phyloP scores from a whole-genome alignment of 2,329 filamentous ascomycete genomes.

The Metarhizium rileyi region DNA sequence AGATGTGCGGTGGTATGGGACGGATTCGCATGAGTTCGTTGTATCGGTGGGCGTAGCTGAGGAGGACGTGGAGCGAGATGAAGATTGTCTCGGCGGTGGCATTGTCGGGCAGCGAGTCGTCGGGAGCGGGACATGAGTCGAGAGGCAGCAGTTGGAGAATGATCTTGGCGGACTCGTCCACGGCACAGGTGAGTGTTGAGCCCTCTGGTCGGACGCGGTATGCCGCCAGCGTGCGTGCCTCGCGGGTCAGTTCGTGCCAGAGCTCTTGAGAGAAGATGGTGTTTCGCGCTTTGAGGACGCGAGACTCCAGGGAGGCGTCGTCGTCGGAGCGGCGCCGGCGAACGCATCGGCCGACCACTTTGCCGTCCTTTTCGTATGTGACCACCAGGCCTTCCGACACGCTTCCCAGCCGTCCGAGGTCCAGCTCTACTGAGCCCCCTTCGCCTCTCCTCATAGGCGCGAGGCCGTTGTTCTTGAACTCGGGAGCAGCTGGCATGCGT shows the following conservation, averaged over 20 bases:
- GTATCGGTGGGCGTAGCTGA: slow-evolving; percentile 69
- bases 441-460: slow-evolving; percentile 67
- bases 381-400: slow-evolving; percentile 56
- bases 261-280: slow-evolving; percentile 78
- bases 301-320: slow-evolving; percentile 47
- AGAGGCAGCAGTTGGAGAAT: slow-evolving; percentile 59
- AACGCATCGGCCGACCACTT: slow-evolving; percentile 46
- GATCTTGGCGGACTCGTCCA: slow-evolving; percentile 43
- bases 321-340: slow-evolving; percentile 43
- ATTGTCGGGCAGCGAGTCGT: slow-evolving; percentile 30
- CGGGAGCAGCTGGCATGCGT: slow-evolving; percentile 38
- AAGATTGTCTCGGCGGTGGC: slow-evolving; percentile 55
- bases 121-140: slow-evolving; percentile 26
- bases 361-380: slow-evolving; percentile 48
- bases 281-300: slow-evolving; percentile 66
- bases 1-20: slow-evolving; percentile 32
- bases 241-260: slow-evolving; percentile 79
- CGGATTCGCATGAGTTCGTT: slow-evolving; percentile 61
- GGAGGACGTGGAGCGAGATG: slow-evolving; percentile 62
- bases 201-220: slow-evolving; percentile 59
- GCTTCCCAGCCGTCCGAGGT: slow-evolving; percentile 44
- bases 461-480: slow-evolving; percentile 61
- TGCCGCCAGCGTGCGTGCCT: slow-evolving; percentile 63
- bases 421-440: slow-evolving; percentile 67
- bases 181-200: slow-evolving; percentile 44